Percentiles rank a stretch among this genome's conserved stretches.
Conservation (phyloP, 2,329 filamentous ascomycete genomes). For the Grosmannia serpens region DNA sequence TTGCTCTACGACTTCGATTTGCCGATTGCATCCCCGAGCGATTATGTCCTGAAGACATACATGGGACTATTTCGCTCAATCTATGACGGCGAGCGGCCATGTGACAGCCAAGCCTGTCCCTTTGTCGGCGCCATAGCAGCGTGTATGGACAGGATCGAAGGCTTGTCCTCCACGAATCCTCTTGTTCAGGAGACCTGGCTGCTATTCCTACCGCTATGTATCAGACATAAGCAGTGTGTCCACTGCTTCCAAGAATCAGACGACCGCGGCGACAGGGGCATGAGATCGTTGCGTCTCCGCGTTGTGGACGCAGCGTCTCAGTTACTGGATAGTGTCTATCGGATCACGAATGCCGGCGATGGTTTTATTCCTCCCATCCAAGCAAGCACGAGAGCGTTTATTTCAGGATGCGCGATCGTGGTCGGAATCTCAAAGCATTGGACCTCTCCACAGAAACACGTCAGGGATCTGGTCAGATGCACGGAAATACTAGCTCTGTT, state of each 20-base stretch:
- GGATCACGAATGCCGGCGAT: not conserved
- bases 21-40: not conserved
- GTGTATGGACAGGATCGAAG: not conserved
- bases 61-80: not conserved
- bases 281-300: not conserved
- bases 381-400: not conserved
- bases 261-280: not conserved
- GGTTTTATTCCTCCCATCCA: slow-evolving; percentile 1
- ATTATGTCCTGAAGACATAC: not conserved
- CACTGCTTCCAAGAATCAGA: slow-evolving; percentile 4
- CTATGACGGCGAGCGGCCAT: not conserved
- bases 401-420: not conserved
- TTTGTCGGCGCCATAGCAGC: not conserved
- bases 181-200: not conserved
- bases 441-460: not conserved
- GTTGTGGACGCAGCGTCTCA: not conserved
- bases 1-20: not conserved
- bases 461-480: not conserved
- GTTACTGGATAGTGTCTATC: not conserved
- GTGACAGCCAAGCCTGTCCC: not conserved
- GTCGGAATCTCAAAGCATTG: not conserved
- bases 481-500: not conserved
- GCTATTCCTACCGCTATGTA: not conserved
- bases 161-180: not conserved
- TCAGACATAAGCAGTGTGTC: not conserved